A percentile compares a stretch with the other conserved stretches of the same genome.
These are phyloP conservation scores for Tuber calosporum DNA, from an alignment of 495 filamentous ascomycete genomes.

Conservation along the genomic window DNA sequence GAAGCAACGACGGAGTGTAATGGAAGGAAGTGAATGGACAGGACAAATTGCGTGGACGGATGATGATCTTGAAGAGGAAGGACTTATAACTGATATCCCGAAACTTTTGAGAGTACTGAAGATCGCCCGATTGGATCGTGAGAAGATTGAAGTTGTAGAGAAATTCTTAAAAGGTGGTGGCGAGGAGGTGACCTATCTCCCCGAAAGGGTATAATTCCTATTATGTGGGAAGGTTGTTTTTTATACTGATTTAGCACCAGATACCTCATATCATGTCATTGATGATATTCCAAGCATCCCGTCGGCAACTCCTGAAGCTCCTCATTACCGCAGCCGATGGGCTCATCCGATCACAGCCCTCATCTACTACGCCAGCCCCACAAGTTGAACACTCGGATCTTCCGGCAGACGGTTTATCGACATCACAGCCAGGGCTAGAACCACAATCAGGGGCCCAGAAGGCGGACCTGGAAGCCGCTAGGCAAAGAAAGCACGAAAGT, in stretches of 20 bases:
- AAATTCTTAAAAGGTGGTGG: conserved; percentile 72
- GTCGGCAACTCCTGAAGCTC: conserved; percentile 62
- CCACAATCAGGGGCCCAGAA: conserved; percentile 6
- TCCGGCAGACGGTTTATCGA: background rate
- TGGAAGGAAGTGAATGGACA: conserved; percentile 29
- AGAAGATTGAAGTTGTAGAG: conserved; percentile 74
- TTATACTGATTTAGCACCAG: conserved; percentile 25
- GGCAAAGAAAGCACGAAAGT: conserved; percentile 47
- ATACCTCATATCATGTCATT: conserved; percentile 78
- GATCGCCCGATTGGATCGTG: conserved; percentile 69
- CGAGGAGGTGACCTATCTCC: conserved; percentile 71
- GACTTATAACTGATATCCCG: conserved; percentile 60
- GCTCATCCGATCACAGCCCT: conserved; percentile 4
- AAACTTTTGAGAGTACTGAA: conserved; percentile 59
- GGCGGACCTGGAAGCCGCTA: conserved; percentile 24
- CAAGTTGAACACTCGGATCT: conserved; percentile 3
- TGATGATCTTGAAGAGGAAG: conserved; percentile 39
- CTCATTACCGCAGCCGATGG: conserved; percentile 47
- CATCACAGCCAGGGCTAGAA: background rate
- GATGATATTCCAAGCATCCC: conserved; percentile 84
- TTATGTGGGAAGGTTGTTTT: background rate
- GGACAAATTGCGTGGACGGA: conserved; percentile 31
- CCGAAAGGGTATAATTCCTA: conserved; percentile 49
- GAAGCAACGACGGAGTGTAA: conserved; percentile 28
- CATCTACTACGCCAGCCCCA: conserved; percentile 22